phyloP scores from a whole-genome alignment of 805 yeast species.

The Myxozyma udenii region DNA sequence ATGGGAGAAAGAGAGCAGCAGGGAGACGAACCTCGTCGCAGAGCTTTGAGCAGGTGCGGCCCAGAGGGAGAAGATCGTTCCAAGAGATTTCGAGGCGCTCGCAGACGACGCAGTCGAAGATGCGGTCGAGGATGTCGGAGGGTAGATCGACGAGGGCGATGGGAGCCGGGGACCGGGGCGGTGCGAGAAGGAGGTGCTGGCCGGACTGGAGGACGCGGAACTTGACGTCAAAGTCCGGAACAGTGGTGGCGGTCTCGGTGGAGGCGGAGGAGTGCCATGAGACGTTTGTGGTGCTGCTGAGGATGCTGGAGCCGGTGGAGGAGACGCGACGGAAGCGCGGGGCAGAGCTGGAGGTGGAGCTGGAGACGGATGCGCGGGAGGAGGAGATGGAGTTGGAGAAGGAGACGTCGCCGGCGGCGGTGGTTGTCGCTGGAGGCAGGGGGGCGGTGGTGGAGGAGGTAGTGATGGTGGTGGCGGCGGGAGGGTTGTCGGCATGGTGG shows the following conservation, averaged over 20 bases:
- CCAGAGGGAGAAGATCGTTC: slow-evolving; percentile 15
- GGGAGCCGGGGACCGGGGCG: neutral
- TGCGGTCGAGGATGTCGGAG: slow-evolving; percentile 10
- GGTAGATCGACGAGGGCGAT: slow-evolving; percentile 13
- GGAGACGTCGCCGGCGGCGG: neutral
- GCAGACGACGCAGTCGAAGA: slow-evolving; percentile 14
- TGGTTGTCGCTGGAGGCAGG: neutral
- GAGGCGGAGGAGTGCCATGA: neutral
- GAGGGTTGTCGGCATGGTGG: neutral
- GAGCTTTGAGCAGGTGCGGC: slow-evolving; percentile 19
- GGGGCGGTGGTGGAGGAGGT: neutral
- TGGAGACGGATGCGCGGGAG: slow-evolving; percentile 10
- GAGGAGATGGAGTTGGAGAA: slow-evolving; percentile 1
- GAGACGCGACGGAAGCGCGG: too few relatives aligned
- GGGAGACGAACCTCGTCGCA: slow-evolving; percentile 13
- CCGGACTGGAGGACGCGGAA: too few relatives aligned
- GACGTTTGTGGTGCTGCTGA: neutral
- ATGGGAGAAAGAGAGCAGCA: neutral
- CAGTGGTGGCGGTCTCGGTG: neutral
- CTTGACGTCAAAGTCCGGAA: neutral
- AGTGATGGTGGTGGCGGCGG: neutral
- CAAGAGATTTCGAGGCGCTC: slow-evolving; percentile 6
- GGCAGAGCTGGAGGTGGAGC: neutral
- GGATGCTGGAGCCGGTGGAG: neutral
- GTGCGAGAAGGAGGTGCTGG: too few relatives aligned